phyloP scores from a whole-genome alignment of 192 early-diverging fungal genomes.

The Coemansia sp. region DNA sequence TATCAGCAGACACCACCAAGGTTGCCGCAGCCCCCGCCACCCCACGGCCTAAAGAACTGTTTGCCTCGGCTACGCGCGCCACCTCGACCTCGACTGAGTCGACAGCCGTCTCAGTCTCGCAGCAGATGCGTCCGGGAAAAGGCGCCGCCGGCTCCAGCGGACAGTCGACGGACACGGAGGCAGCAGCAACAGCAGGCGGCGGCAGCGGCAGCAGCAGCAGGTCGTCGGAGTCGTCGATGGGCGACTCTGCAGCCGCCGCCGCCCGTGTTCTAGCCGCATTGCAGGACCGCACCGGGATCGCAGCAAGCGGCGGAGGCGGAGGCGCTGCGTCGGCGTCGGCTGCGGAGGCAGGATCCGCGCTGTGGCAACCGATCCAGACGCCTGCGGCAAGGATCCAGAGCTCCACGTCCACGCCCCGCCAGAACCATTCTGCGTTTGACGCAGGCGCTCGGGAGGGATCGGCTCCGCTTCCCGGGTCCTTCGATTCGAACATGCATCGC shows the following conservation, averaged over 20 bases:
- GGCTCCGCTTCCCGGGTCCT: slow-evolving; percentile 24
- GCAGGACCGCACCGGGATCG: slow-evolving; percentile 44
- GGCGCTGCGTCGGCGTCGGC: slow-evolving; percentile 10
- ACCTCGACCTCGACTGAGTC: slow-evolving; percentile 15
- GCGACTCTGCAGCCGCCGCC: slow-evolving; percentile 49
- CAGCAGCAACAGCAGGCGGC: slow-evolving; percentile 8
- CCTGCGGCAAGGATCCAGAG: slow-evolving; percentile 23
- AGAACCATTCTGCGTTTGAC: slow-evolving; percentile 18
- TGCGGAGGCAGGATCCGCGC: slow-evolving; percentile 4
- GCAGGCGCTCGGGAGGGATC: slow-evolving; percentile 29
- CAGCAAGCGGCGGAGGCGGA: slow-evolving; percentile 3
- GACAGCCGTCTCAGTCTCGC: slow-evolving; percentile 8
- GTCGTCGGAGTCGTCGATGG: slow-evolving; percentile 39
- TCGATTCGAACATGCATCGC: slow-evolving; percentile 16
- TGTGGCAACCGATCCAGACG: slow-evolving; percentile 14
- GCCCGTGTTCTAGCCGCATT: slow-evolving; percentile 53
- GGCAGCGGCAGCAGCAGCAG: neutral
- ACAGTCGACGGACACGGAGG: slow-evolving; percentile 45
- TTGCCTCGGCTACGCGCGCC: slow-evolving; percentile 9
- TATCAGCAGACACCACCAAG: neutral
- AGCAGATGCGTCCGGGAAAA: slow-evolving; percentile 36
- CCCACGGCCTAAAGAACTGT: slow-evolving; percentile 17
- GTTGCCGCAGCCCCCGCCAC: slow-evolving; percentile 6
- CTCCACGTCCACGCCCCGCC: slow-evolving; percentile 33
- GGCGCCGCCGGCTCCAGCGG: slow-evolving; percentile 22